phyloP scores from a whole-genome alignment of 352 stramenopile genomes.

The Globisporangium apiculatum region DNA sequence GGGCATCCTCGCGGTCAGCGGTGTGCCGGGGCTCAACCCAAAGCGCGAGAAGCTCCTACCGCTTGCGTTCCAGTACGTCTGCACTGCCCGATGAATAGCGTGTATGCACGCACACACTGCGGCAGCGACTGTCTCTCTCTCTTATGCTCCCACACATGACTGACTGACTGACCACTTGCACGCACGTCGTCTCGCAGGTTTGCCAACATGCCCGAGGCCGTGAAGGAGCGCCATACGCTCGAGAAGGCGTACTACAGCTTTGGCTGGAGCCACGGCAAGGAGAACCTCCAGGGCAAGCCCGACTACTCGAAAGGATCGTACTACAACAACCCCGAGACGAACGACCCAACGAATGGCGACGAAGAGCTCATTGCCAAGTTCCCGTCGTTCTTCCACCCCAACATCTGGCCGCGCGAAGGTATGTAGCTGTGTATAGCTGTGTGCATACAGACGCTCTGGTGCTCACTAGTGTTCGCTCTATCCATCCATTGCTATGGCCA shows the following conservation, averaged over 20 bases:
- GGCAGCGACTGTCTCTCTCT: background rate
- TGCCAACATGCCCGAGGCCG: slow-evolving; percentile 66
- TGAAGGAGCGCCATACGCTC: slow-evolving; percentile 83
- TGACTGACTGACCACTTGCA: background rate
- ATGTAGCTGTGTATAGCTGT: background rate
- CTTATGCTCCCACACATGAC: background rate
- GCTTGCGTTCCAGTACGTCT: slow-evolving; percentile 68
- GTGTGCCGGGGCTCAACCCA: slow-evolving; percentile 72
- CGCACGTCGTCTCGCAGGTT: slow-evolving; percentile 19
- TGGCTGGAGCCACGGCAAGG: slow-evolving; percentile 95
- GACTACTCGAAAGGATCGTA: slow-evolving; percentile 94
- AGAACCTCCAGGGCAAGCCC: slow-evolving; percentile 89
- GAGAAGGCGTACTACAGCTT: slow-evolving; percentile 90
- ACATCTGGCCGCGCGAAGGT: slow-evolving; percentile 85
- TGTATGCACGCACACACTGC: background rate
- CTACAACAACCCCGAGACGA: slow-evolving; percentile 95
- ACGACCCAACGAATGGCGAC: slow-evolving; percentile 74
- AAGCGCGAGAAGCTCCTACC: slow-evolving; percentile 76
- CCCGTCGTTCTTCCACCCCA: slow-evolving; percentile 91
- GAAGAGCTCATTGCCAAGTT: slow-evolving; percentile 68
- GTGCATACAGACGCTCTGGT: background rate
- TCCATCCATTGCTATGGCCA: background rate
- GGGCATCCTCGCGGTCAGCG: slow-evolving; percentile 85
- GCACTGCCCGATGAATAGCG: no score
- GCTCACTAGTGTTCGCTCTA: background rate